Conservation (phyloP, 2,329 filamentous ascomycete species). For the Epichloe typhina region DNA sequence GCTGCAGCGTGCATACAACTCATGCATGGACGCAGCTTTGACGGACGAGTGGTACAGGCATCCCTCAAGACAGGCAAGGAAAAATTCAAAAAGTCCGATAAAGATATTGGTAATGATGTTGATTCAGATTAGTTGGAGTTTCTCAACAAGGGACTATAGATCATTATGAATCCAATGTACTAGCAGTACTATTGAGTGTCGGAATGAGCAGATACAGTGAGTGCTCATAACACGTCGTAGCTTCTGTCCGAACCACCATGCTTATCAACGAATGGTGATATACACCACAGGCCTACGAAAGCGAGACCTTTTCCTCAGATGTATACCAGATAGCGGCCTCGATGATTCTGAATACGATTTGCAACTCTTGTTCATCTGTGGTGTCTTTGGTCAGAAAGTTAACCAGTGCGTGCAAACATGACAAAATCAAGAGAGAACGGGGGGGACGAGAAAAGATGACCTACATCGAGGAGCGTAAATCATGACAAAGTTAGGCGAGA, state of each 20-base stretch:
- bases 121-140: constrained; percentile 16
- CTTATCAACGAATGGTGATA: too few relatives aligned
- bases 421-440: neutral
- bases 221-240: too few relatives aligned
- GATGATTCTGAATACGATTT: constrained; percentile 54
- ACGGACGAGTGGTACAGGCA: constrained; percentile 57
- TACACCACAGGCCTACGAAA: constrained; percentile 8
- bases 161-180: neutral
- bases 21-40: constrained; percentile 74
- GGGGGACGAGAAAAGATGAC: constrained; percentile 5
- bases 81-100: constrained; percentile 56
- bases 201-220: too few relatives aligned
- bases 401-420: neutral
- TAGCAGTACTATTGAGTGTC: neutral
- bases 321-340: constrained; percentile 62
- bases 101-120: constrained; percentile 32
- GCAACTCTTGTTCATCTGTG: constrained; percentile 49
- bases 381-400: neutral
- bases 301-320: constrained; percentile 30
- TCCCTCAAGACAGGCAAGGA: constrained; percentile 58
- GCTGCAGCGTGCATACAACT: constrained; percentile 59
- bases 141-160: too few relatives aligned
- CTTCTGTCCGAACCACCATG: too few relatives aligned
- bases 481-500: constrained; percentile 66
- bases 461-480: constrained; percentile 62